Conservation (phyloP, 2,329 filamentous ascomycete genomes). For the Rugonectria rugulosa region DNA sequence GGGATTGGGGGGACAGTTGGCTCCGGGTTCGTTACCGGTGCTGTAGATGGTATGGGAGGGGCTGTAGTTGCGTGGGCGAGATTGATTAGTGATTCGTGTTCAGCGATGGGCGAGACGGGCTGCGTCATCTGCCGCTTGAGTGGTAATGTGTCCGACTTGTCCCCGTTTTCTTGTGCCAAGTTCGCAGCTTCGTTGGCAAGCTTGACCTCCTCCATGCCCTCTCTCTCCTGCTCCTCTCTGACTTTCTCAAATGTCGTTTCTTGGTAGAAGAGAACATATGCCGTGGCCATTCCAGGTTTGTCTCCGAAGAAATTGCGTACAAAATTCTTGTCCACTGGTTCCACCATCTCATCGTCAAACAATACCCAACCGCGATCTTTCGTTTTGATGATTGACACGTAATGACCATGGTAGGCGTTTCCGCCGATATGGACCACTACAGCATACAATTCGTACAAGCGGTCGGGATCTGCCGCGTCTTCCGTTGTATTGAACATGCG, state of each 20-base stretch:
- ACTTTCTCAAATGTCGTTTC: conserved; percentile 78
- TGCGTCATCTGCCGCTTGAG: conserved; percentile 61
- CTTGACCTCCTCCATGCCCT: conserved; percentile 71
- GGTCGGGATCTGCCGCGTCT: conserved; percentile 90
- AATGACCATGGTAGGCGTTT: conserved; percentile 96
- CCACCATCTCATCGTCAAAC: conserved; percentile 98
- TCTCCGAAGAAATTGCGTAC: conserved; percentile 98
- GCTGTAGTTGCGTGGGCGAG: conserved; percentile 74
- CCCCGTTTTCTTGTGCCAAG: conserved; percentile 57
- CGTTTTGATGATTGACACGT: conserved; percentile 97
- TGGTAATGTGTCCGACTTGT: conserved; percentile 52
- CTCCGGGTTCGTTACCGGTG: conserved; percentile 19
- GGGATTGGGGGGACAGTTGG: conserved; percentile 26
- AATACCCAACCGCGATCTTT: conserved; percentile 94
- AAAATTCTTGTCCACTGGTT: conserved; percentile 95
- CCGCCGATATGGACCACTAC: conserved; percentile 97
- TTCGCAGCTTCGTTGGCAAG: conserved; percentile 65
- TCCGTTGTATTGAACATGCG: conserved; percentile 98
- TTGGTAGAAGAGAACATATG: conserved; percentile 97
- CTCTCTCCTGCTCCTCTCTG: conserved; percentile 81
- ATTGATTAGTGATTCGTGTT: conserved; percentile 61
- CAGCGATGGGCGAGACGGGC: conserved; percentile 53
- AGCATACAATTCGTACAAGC: conserved; percentile 94
- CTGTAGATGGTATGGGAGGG: conserved; percentile 48
- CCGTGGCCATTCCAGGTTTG: conserved; percentile 87